Base-by-base conservation (phyloP, 129 eudicot genomes). In the Escallonia rubra region DNA sequence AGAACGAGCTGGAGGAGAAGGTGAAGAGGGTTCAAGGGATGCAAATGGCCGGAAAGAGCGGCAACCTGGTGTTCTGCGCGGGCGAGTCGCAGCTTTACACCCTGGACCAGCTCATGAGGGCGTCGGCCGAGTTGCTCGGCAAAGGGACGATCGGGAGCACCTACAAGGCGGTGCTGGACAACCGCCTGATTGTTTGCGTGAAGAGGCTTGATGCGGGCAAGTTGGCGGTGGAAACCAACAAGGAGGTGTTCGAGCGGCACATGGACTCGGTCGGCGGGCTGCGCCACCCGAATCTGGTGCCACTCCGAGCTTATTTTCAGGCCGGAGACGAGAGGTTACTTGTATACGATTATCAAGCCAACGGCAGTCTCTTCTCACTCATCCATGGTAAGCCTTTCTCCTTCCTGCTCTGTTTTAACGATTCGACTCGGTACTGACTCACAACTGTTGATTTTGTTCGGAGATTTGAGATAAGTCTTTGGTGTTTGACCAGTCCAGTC, bases 91-190 rank as follows among this genome's bases (percentile, higher is more conserved):
- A 78, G 64, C 38, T 78, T 68, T 90, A 82, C 59, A 70, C 74
- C 10, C 47, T 90, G 60, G 95, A 90, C 71, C 91, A 90, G 90
- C 82, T 90, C 68, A 87, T 90, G 97, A 74, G 81, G 39, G 91
- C 87, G 0, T 73, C 89, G 3, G 97, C 95, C 10, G 95, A 90
- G 91, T 61, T 87, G 6, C n/a, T 90, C 38, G 97, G 97, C 10
- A 87, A 89, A 68, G 97, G 97, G 2, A 61, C 82, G 23, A 46
- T 90, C 58, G 97, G 90, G 34, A 84, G 87, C 1, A 90, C 95
- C 0, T 90, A 90, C 56, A 90, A 87, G 83, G 97, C 97, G 42
- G 91, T 84, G 65, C 76, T 90, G 44, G 97, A 87, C 43, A 85
- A 77, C 75, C 87, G 82, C 41, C 64, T 82, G 79, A 87, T 85